phyloP scores from a whole-genome alignment of 768 basidiomycete species.

The Tylopilus plumbeoviolaceoides region DNA sequence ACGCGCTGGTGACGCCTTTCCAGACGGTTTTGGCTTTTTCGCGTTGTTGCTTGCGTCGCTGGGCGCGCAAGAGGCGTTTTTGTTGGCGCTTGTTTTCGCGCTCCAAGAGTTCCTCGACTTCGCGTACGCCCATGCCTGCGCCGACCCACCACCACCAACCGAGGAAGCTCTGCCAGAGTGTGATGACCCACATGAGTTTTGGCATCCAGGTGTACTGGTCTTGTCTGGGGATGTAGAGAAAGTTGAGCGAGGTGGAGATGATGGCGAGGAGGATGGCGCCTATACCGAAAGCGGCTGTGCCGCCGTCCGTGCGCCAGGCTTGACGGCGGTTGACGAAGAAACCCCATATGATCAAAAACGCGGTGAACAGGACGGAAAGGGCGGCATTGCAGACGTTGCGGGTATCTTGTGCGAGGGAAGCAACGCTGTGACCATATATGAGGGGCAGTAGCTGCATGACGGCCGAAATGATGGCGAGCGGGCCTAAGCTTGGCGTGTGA shows the following conservation, averaged over 20 bases:
- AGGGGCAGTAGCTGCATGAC: conserved; percentile 82
- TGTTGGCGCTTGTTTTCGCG: conserved; percentile 52
- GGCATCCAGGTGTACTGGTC: conserved; percentile 93
- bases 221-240: conserved; percentile 78
- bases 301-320: conserved; percentile 96
- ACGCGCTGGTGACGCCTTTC: conserved; percentile 53
- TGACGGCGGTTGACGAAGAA: conserved; percentile 81
- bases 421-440: conserved; percentile 32
- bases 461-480: conserved; percentile 80
- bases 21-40: conserved; percentile 54
- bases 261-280: conserved; percentile 82
- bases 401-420: conserved; percentile 62
- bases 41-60: conserved; percentile 45
- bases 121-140: conserved; percentile 75
- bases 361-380: conserved; percentile 90
- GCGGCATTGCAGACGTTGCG: conserved; percentile 96
- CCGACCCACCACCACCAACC: conserved; percentile 99
- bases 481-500: conserved; percentile 43
- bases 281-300: conserved; percentile 89
- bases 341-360: conserved; percentile 90
- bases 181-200: conserved; percentile 81
- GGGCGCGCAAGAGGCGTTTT: conserved; percentile 43
- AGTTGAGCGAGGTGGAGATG: conserved; percentile 79
- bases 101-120: conserved; percentile 60
- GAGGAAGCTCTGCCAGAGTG: conserved; percentile 95